Conservation (phyloP, 2,329 filamentous ascomycete species). For the Pseudogymnoascus sp. region DNA sequence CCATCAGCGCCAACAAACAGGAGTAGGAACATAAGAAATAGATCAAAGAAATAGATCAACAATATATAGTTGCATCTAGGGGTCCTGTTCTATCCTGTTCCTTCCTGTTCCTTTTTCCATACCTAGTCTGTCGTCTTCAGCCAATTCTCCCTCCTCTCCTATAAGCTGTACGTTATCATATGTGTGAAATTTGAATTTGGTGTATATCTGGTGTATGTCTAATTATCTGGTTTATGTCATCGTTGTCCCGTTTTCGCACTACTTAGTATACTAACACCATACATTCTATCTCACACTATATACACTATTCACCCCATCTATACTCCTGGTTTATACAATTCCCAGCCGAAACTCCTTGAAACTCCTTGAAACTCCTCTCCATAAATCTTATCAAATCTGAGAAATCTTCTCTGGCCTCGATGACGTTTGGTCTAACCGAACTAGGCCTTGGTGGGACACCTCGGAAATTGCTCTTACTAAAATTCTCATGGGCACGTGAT, state of each 20-base stretch:
- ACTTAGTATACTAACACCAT: background rate
- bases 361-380: background rate
- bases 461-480: background rate
- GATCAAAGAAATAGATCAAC: background rate
- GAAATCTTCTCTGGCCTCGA: background rate
- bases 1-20: background rate
- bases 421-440: background rate
- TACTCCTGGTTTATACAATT: background rate
- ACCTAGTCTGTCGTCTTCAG: background rate
- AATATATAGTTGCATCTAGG: background rate
- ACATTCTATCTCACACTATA: background rate
- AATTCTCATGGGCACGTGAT: background rate
- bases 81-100: background rate
- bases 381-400: background rate
- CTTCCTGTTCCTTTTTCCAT: background rate
- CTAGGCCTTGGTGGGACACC: background rate
- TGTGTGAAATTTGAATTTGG: background rate
- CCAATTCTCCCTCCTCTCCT: background rate
- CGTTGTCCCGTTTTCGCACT: background rate
- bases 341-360: background rate
- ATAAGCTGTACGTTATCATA: background rate
- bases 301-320: background rate
- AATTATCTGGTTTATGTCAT: background rate
- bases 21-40: background rate
- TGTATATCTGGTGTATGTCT: background rate